Percentiles rank a stretch among this genome's conserved stretches.
Evolutionary conservation across 768 basidiomycete genomes (phyloP).

Genomic region (Collybiopsis luxurians): DNA sequence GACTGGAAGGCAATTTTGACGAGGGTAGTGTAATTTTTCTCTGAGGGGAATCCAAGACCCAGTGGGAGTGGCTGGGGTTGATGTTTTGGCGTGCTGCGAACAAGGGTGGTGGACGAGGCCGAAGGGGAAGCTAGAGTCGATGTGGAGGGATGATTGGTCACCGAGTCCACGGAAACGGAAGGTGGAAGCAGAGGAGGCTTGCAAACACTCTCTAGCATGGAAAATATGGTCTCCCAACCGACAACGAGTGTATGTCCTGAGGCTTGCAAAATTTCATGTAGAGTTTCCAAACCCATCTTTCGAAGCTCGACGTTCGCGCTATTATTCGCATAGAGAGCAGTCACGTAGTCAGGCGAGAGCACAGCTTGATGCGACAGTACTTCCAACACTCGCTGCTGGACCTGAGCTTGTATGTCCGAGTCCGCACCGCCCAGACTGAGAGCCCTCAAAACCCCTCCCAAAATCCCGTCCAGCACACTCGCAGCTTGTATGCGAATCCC

Average conservation of each 20-base stretch:
- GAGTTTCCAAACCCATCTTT: conserved; percentile 82
- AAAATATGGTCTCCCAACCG: conserved; percentile 93
- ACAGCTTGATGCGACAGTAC: conserved; percentile 82
- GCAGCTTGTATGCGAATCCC: conserved; percentile 87
- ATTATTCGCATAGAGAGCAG: conserved; percentile 28
- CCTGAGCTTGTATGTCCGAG: conserved; percentile 56
- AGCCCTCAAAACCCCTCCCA: conserved; percentile 60
- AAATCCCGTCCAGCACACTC: conserved; percentile 79
- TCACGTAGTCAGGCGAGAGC: conserved; percentile 19
- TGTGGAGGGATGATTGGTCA: conserved; percentile 32
- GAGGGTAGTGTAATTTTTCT: conserved; percentile 70
- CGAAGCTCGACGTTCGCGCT: conserved; percentile 71
- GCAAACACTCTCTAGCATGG: conserved; percentile 89
- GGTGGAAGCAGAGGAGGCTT: conserved; percentile 41
- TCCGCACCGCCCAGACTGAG: conserved; percentile 60
- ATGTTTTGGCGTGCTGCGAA: not conserved
- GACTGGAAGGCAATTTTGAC: conserved; percentile 95
- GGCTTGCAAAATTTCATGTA: conserved; percentile 87
- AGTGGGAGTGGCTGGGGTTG: conserved; percentile 38
- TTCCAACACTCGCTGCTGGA: conserved; percentile 82
- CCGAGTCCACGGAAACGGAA: conserved; percentile 38
- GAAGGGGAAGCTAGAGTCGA: conserved; percentile 24
- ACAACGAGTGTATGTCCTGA: conserved; percentile 89
- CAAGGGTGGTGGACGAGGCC: conserved; percentile 15
- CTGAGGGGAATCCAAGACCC: conserved; percentile 55